These are phyloP conservation scores for Calonectria fujianensis DNA, from an alignment of 2,329 filamentous ascomycete genomes.

Conservation along the genomic window DNA sequence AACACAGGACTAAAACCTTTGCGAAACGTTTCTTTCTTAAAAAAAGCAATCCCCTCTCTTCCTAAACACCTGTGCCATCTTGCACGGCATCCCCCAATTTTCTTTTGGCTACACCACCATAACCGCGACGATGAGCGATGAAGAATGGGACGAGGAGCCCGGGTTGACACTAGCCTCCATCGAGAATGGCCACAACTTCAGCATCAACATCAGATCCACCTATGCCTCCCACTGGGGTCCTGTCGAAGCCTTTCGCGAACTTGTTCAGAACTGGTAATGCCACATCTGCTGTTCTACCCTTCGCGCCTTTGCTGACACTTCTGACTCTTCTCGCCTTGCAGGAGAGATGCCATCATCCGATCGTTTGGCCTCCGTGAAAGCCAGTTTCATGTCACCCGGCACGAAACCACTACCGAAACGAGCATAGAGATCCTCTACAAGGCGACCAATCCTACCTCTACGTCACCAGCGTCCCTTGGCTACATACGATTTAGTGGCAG, in stretches of 20 bases:
- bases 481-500: conserved; percentile 55
- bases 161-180: neutral
- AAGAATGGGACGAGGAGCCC: neutral
- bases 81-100: neutral
- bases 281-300: too few relatives aligned
- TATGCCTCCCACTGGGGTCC: conserved; percentile 42
- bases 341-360: conserved; percentile 56
- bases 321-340: conserved; percentile 25
- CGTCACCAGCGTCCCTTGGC: conserved; percentile 51
- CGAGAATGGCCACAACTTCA: neutral
- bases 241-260: conserved; percentile 57
- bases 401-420: conserved; percentile 36
- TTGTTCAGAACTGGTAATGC: conserved; percentile 59
- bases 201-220: neutral
- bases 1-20: neutral
- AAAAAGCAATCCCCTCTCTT: too few relatives aligned
- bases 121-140: neutral
- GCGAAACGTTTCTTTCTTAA: neutral
- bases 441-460: conserved; percentile 28
- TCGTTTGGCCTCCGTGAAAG: conserved; percentile 48
- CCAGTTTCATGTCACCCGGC: conserved; percentile 49
- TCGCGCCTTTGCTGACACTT: neutral
- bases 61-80: neutral
- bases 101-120: neutral
- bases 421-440: conserved; percentile 56